These are phyloP conservation scores for Astrocystis sublimbata DNA, from an alignment of 495 filamentous ascomycete genomes.

Conservation along the genomic window DNA sequence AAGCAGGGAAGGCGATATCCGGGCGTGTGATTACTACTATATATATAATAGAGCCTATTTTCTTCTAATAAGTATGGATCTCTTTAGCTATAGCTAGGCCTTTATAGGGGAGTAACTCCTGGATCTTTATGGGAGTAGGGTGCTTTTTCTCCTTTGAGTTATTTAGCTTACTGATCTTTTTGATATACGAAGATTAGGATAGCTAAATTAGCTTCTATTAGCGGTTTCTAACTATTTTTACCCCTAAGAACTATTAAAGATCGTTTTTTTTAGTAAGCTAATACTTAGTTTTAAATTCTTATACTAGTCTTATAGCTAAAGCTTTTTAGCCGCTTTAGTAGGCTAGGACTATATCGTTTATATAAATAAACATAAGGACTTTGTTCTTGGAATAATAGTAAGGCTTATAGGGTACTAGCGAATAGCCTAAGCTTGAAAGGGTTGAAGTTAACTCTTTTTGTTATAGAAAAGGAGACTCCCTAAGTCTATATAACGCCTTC, in stretches of 20 bases:
- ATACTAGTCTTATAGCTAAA: not conserved
- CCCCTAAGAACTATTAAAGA: not conserved
- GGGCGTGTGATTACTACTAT: not conserved
- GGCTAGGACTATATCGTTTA: not conserved
- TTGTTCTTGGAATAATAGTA: too few relatives aligned
- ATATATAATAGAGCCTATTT: not conserved
- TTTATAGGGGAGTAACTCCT: not conserved
- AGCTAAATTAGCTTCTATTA: not conserved
- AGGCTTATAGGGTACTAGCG: not conserved
- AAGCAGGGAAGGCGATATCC: not conserved
- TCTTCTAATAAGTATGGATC: not conserved
- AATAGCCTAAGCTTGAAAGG: not conserved
- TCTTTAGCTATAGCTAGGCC: not conserved
- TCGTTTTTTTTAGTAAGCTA: not conserved
- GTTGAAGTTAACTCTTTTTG: not conserved
- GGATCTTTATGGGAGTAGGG: not conserved
- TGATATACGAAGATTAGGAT: not conserved
- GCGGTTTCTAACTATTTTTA: not conserved
- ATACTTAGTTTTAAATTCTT: too few relatives aligned
- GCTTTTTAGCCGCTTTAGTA: not conserved
- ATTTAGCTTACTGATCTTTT: not conserved
- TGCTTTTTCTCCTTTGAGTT: too few relatives aligned
- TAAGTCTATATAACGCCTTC: not conserved
- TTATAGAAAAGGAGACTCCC: not conserved
- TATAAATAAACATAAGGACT: slow-evolving; percentile 4